phyloP scores from a whole-genome alignment of 805 yeast genomes.

The Candida vartiovaarae region DNA sequence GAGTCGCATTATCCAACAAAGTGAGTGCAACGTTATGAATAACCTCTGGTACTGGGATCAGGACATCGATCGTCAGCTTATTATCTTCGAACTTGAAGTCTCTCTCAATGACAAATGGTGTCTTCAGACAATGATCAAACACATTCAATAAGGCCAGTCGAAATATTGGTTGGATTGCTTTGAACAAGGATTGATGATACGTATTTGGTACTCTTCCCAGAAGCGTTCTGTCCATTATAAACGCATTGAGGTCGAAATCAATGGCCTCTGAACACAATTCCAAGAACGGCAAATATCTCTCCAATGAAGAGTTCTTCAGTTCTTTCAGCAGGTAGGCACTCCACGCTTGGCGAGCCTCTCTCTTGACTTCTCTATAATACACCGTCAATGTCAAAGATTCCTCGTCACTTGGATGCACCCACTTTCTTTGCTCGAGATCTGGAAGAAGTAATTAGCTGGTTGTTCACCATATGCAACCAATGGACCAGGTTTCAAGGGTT shows the following conservation, averaged over 20 bases:
- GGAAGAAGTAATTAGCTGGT: conserved; percentile 56
- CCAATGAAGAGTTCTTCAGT: conserved; percentile 9
- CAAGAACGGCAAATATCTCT: conserved; percentile 19
- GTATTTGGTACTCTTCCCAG: neutral
- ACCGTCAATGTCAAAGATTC: conserved; percentile 38
- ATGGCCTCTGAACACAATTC: conserved; percentile 1
- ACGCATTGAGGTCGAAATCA: conserved; percentile 4
- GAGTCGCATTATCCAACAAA: conserved; percentile 32
- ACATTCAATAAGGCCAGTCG: neutral
- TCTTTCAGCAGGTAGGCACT: conserved; percentile 11
- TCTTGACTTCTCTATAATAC: conserved; percentile 37
- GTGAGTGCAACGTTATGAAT: conserved; percentile 51
- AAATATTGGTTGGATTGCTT: neutral
- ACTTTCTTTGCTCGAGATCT: conserved; percentile 31
- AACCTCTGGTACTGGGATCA: conserved; percentile 53
- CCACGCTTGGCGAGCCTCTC: conserved; percentile 35
- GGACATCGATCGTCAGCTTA: conserved; percentile 44
- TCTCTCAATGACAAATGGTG: neutral
- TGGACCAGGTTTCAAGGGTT: conserved; percentile 25
- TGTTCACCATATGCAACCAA: conserved; percentile 62
- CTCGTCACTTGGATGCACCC: conserved; percentile 14
- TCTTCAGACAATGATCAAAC: neutral
- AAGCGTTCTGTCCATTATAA: conserved; percentile 1
- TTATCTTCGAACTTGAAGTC: conserved; percentile 1
- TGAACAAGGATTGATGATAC: neutral